These are phyloP conservation scores for Amaranthus tricolor DNA, from an alignment of 179 eudicot species.

Conservation along the genomic window DNA sequence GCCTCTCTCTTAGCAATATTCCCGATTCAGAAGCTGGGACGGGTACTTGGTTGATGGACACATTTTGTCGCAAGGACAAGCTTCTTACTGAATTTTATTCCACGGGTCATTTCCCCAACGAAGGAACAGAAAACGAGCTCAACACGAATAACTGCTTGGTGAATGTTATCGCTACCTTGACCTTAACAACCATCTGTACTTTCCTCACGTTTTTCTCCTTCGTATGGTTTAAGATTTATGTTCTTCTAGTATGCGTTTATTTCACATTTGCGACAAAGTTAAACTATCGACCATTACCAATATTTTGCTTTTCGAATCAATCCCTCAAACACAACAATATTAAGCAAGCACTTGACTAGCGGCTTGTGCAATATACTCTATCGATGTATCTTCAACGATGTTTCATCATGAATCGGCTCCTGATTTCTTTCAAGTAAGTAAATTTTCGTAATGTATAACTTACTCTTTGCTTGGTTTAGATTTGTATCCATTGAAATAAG, in stretches of 20 bases:
- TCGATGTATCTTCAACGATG: background rate
- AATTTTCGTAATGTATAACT: background rate
- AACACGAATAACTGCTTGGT: conserved; percentile 54
- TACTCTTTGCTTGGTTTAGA: background rate
- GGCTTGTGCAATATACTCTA: conserved; percentile 1
- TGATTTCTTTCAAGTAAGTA: background rate
- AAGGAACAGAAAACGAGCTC: conserved; percentile 65
- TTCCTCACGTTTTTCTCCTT: conserved; percentile 47
- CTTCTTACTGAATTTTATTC: conserved; percentile 61
- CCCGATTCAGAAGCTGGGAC: conserved; percentile 55
- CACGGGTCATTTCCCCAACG: conserved; percentile 66
- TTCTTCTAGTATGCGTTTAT: conserved; percentile 36
- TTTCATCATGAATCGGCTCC: conserved; percentile 1
- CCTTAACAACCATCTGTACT: conserved; percentile 46
- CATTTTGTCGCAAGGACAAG: conserved; percentile 63
- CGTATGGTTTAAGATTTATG: conserved; percentile 36
- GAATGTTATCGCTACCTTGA: conserved; percentile 43
- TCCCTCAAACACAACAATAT: conserved; percentile 13
- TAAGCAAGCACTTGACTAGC: conserved; percentile 27
- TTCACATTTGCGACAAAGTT: conserved; percentile 33
- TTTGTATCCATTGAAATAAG: background rate
- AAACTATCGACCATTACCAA: conserved; percentile 34
- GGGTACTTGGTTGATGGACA: conserved; percentile 55
- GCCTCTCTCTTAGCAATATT: conserved; percentile 48
- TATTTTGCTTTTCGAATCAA: conserved; percentile 23